A percentile compares a stretch with the other conserved stretches of the same genome.
Conservation (phyloP, 345 rosid species). For the Populus nigra region DNA sequence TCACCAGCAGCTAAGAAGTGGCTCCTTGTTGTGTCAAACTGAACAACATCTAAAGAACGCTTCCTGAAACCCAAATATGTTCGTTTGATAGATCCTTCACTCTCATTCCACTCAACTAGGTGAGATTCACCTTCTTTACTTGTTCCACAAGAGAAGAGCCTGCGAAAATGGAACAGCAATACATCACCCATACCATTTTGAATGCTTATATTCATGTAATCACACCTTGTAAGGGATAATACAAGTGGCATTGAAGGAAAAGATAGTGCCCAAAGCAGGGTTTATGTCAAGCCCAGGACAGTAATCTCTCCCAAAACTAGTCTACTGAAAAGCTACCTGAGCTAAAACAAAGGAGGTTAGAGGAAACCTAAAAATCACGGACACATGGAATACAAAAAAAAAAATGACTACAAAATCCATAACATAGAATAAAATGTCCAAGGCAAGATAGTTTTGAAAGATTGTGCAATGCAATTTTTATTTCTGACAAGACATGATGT, state of each 20-base stretch:
- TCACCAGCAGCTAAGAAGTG: slow-evolving; percentile 66
- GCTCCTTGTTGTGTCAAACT: slow-evolving; percentile 65
- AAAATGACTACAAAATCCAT: too few relatives aligned
- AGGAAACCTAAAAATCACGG: too few relatives aligned
- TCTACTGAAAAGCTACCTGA: too few relatives aligned
- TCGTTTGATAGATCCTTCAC: slow-evolving; percentile 58
- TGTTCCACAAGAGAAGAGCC: slow-evolving; percentile 73
- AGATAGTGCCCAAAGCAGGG: too few relatives aligned
- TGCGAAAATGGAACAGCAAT: slow-evolving; percentile 15
- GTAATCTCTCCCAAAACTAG: too few relatives aligned
- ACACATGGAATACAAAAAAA: too few relatives aligned
- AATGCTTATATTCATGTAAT: background rate
- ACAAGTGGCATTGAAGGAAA: background rate
- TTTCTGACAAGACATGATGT: too few relatives aligned
- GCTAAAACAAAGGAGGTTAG: too few relatives aligned
- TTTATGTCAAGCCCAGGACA: too few relatives aligned
- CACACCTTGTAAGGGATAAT: background rate
- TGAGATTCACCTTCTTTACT: slow-evolving; percentile 67
- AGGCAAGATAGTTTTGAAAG: too few relatives aligned
- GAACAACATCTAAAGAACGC: slow-evolving; percentile 53
- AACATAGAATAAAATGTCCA: too few relatives aligned
- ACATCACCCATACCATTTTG: background rate
- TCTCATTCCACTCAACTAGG: slow-evolving; percentile 71
- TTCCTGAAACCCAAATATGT: slow-evolving; percentile 58
- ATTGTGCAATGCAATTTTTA: too few relatives aligned